Evolutionary conservation across 1,139 yeast genomes (phyloP).

Genomic region (Nakaseomyces sp.): DNA sequence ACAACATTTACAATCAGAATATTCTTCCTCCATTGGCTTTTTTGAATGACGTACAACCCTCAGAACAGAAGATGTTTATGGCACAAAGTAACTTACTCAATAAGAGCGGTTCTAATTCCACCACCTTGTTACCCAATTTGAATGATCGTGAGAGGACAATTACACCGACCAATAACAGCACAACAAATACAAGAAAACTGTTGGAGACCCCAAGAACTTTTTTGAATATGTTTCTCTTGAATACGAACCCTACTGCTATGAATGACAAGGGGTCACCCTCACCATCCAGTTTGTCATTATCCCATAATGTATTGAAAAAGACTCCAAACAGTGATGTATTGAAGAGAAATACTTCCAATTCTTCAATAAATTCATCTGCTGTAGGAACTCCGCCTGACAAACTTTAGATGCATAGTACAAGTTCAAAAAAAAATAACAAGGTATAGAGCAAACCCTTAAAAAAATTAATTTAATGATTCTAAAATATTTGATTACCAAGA

Average conservation of each 20-base stretch:
- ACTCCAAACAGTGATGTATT: neutral
- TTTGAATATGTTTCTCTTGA: constrained; percentile 10
- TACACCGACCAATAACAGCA: constrained; percentile 3
- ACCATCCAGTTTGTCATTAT: neutral
- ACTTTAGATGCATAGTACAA: neutral
- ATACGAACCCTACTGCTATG: neutral
- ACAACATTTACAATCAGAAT: neutral
- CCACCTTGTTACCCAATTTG: neutral
- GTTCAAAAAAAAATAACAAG: too few relatives aligned
- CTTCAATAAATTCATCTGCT: constrained; percentile 1
- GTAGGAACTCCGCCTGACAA: constrained; percentile 1
- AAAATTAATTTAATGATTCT: too few relatives aligned
- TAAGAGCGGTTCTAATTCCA: neutral
- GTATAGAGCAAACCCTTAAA: too few relatives aligned
- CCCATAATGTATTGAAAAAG: neutral
- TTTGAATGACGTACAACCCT: neutral
- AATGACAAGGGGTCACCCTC: constrained; percentile 2
- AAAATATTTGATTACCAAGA: too few relatives aligned
- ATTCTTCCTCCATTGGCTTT: neutral
- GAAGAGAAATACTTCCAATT: constrained; percentile 2
- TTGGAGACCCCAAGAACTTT: constrained; percentile 12
- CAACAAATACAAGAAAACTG: constrained; percentile 2
- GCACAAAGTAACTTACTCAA: neutral
- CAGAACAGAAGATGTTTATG: neutral
- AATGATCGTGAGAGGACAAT: neutral